Evolutionary conservation across 495 filamentous ascomycete species (phyloP).

Genomic region (Aspergillus kassunensis): DNA sequence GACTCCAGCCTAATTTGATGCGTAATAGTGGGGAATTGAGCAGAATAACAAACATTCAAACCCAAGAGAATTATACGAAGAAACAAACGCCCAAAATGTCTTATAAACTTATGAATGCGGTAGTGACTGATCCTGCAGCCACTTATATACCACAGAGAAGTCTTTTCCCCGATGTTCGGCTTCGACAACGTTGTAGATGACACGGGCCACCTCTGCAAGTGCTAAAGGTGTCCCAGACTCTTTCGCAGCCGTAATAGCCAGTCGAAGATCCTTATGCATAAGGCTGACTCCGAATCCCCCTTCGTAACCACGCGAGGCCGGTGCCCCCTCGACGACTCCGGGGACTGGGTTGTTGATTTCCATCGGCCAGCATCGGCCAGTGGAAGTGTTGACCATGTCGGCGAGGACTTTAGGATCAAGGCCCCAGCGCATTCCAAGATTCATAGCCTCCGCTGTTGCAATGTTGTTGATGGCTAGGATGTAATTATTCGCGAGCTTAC

Average conservation of each 20-base stretch:
- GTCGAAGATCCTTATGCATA: constrained; percentile 78
- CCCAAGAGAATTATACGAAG: background rate
- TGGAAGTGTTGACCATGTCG: constrained; percentile 77
- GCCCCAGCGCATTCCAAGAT: constrained; percentile 79
- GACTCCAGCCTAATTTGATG: no score
- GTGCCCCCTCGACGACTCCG: constrained; percentile 70
- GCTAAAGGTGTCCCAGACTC: constrained; percentile 63
- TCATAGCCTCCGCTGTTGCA: constrained; percentile 90
- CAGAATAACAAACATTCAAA: no score
- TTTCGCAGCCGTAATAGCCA: constrained; percentile 69
- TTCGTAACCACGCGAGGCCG: constrained; percentile 67
- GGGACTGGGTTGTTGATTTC: constrained; percentile 92
- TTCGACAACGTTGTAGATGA: constrained; percentile 65
- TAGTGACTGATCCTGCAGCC: constrained; percentile 47
- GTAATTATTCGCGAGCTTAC: constrained; percentile 92
- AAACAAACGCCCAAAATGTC: constrained; percentile 3
- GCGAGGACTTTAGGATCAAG: constrained; percentile 76
- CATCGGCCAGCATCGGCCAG: constrained; percentile 85
- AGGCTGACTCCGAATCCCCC: constrained; percentile 80
- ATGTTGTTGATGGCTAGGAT: constrained; percentile 90
- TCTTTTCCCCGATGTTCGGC: constrained; percentile 64
- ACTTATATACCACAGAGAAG: constrained; percentile 82
- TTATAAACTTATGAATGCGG: constrained; percentile 3
- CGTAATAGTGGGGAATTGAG: no score
- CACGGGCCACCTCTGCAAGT: constrained; percentile 58